These are phyloP conservation scores for Ascosphaera apis DNA, from an alignment of 2,329 filamentous ascomycete species.

Conservation along the genomic window DNA sequence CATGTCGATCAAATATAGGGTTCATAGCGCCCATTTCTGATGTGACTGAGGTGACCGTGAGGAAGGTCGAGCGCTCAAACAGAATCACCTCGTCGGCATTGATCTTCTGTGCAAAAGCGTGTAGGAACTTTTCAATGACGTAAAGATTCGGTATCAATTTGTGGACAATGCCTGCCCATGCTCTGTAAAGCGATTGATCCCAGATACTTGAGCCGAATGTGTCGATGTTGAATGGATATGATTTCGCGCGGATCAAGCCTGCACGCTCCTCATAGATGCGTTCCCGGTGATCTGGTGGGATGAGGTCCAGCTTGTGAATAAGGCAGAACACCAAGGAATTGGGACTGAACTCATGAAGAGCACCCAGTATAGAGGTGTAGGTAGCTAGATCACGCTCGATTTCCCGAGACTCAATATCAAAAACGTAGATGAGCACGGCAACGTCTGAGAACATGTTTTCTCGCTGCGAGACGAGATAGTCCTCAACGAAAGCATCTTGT, in stretches of 20 bases:
- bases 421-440: constrained; percentile 95
- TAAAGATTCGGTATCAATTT: constrained; percentile 85
- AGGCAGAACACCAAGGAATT: constrained; percentile 74
- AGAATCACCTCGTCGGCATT: constrained; percentile 84
- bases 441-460: constrained; percentile 93
- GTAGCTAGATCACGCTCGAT: constrained; percentile 82
- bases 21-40: constrained; percentile 53
- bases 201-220: constrained; percentile 94
- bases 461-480: constrained; percentile 87
- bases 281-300: constrained; percentile 56
- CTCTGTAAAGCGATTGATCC: constrained; percentile 96
- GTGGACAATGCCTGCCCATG: constrained; percentile 96
- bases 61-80: constrained; percentile 86
- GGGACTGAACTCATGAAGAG: constrained; percentile 64
- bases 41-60: constrained; percentile 85
- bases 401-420: constrained; percentile 91
- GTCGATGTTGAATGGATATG: constrained; percentile 48
- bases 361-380: constrained; percentile 74
- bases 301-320: constrained; percentile 97
- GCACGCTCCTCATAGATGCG: constrained; percentile 68
- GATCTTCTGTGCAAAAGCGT: constrained; percentile 60
- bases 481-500: constrained; percentile 97
- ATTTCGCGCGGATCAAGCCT: constrained; percentile 51
- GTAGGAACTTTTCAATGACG: constrained; percentile 68
- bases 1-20: constrained; percentile 77